Percentiles rank a stretch among this genome's conserved stretches.
Evolutionary conservation across 208 protist species (phyloP).

Genomic region (Crithidia thermophila): DNA sequence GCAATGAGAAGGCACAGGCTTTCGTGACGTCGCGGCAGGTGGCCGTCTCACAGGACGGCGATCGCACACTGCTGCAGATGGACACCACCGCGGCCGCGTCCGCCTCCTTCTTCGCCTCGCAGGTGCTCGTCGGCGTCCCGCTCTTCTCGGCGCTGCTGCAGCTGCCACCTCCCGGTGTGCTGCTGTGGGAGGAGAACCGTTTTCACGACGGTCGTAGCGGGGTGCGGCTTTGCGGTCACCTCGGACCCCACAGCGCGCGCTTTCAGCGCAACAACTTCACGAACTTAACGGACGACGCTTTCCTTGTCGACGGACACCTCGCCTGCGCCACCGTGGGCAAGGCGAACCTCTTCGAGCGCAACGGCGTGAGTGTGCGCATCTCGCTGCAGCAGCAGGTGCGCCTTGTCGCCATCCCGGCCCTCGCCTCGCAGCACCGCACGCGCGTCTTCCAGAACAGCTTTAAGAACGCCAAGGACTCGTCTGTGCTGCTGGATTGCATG

Average conservation of each 20-base stretch:
- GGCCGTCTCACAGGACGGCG: slow-evolving; percentile 41
- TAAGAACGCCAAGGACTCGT: slow-evolving; percentile 30
- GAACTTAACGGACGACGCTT: slow-evolving; percentile 47
- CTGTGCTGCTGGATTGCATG: slow-evolving; percentile 41
- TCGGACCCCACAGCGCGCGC: slow-evolving; percentile 45
- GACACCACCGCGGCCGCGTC: slow-evolving; percentile 58
- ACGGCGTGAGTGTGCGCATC: slow-evolving; percentile 39
- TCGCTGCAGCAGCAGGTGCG: slow-evolving; percentile 29
- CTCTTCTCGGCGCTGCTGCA: slow-evolving; percentile 61
- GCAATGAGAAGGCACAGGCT: slow-evolving; percentile 52
- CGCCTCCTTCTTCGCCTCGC: slow-evolving; percentile 59
- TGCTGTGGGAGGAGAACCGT: slow-evolving; percentile 72
- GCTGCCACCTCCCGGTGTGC: slow-evolving; percentile 52
- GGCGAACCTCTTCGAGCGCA: slow-evolving; percentile 75
- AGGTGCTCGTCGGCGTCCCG: slow-evolving; percentile 59
- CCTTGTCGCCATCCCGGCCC: slow-evolving; percentile 10
- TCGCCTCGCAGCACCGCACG: slow-evolving; percentile 21
- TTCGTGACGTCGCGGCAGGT: slow-evolving; percentile 76
- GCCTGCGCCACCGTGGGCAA: slow-evolving; percentile 60
- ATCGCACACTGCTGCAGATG: slow-evolving; percentile 64
- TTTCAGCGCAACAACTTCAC: slow-evolving; percentile 67
- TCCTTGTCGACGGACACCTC: slow-evolving; percentile 74
- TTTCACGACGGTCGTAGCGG: slow-evolving; percentile 50
- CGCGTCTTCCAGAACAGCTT: slow-evolving; percentile 77
- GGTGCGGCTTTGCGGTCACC: slow-evolving; percentile 56